These are phyloP conservation scores for Penicillium angulare DNA, from an alignment of 495 filamentous ascomycete genomes.

Conservation along the genomic window DNA sequence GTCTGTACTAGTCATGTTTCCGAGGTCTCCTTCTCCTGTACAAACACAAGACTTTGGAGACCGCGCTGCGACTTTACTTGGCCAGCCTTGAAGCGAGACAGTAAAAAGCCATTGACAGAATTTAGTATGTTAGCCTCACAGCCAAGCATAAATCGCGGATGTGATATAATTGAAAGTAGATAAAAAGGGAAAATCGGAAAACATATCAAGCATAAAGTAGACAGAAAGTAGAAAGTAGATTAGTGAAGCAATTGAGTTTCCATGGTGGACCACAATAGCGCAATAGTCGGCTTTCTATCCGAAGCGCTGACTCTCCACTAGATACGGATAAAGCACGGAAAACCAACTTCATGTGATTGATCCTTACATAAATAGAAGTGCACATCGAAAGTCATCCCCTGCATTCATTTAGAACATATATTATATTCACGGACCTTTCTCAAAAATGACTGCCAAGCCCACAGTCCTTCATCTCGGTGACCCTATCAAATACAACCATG, in stretches of 20 bases:
- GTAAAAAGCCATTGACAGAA: too few species aligned
- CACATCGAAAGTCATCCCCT: too few species aligned
- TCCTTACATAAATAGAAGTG: background rate
- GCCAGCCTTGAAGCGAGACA: too few species aligned
- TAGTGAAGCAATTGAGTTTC: background rate
- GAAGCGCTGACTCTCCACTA: background rate
- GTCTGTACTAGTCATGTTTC: too few species aligned
- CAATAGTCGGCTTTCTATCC: constrained; percentile 3
- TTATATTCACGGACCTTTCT: background rate
- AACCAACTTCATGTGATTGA: background rate
- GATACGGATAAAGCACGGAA: constrained; percentile 8
- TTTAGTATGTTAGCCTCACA: too few species aligned
- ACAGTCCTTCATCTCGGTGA: constrained; percentile 66
- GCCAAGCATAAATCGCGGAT: too few species aligned
- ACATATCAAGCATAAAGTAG: background rate
- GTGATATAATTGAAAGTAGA: too few species aligned
- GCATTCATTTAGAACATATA: background rate
- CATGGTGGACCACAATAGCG: too few species aligned
- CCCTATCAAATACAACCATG: constrained; percentile 57
- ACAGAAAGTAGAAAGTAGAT: background rate
- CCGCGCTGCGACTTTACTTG: too few species aligned
- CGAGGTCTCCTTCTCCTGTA: too few species aligned
- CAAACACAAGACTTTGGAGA: too few species aligned
- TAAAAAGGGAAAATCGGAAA: background rate
- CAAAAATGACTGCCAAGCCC: constrained; percentile 16